Conservation (phyloP, 257 asterid genomes). For the Capsicum rhomboideum region DNA sequence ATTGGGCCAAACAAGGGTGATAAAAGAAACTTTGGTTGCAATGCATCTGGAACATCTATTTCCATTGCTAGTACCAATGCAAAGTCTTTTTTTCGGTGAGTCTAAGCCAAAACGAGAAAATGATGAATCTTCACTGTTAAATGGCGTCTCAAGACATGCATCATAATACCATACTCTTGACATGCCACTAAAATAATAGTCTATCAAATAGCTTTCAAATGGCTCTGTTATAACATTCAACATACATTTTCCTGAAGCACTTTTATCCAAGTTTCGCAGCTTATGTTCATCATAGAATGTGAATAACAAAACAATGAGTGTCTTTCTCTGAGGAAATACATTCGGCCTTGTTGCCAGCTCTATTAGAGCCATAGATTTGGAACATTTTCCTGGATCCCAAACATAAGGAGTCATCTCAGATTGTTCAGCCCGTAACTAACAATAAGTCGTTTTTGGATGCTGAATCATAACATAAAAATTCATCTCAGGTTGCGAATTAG, state of each 20-base stretch:
- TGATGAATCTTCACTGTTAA: neutral
- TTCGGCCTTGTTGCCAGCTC: neutral
- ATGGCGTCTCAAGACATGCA: neutral
- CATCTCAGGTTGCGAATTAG: neutral
- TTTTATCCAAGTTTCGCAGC: neutral
- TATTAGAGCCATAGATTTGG: neutral
- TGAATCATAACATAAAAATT: too few species aligned
- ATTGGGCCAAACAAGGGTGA: neutral
- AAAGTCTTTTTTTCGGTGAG: neutral
- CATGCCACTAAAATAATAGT: neutral
- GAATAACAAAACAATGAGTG: too few species aligned
- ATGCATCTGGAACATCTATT: neutral
- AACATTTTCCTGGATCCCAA: neutral
- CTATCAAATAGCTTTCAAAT: neutral
- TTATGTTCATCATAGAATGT: neutral
- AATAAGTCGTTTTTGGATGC: slow-evolving; percentile 42
- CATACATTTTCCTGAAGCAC: neutral
- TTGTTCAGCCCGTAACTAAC: neutral
- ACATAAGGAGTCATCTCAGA: neutral
- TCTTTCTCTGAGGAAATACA: neutral
- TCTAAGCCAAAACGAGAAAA: neutral
- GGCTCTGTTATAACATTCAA: neutral
- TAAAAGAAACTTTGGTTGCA: neutral
- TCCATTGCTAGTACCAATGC: neutral
- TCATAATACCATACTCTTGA: neutral